These are phyloP conservation scores for Candida pseudoviswanathii DNA, from an alignment of 1,139 yeast species.

Conservation along the genomic window DNA sequence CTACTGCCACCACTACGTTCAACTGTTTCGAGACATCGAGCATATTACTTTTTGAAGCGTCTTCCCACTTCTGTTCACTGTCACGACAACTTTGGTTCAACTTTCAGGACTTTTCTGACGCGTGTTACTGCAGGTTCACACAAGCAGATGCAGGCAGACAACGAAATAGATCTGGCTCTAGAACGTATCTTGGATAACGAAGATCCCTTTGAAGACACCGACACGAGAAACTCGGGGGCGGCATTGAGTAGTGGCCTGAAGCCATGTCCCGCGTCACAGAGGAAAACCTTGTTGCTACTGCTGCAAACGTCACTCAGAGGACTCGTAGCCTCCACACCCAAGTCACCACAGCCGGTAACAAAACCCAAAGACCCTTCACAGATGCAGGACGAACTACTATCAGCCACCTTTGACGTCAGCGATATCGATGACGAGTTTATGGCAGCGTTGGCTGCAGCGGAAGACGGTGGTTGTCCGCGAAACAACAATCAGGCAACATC, in stretches of 20 bases:
- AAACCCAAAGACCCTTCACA: background rate
- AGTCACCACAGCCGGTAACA: background rate
- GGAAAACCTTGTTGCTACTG: background rate
- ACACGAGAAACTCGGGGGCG: background rate
- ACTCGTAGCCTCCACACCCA: background rate
- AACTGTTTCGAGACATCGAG: too few relatives aligned
- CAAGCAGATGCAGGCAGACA: background rate
- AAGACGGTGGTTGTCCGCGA: background rate
- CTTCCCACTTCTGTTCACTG: too few relatives aligned
- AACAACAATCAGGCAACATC: background rate
- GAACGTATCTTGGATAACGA: slow-evolving; percentile 1
- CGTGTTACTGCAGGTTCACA: background rate
- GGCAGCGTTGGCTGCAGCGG: slow-evolving; percentile 6
- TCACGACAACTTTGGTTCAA: too few relatives aligned
- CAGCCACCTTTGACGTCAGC: slow-evolving; percentile 7
- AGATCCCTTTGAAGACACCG: slow-evolving; percentile 3
- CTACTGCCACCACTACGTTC: too few relatives aligned
- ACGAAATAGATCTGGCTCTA: slow-evolving; percentile 4
- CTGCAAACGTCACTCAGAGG: background rate
- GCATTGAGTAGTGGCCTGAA: background rate
- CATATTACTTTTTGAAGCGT: too few relatives aligned
- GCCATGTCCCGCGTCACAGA: background rate
- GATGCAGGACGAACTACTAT: background rate
- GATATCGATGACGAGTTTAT: slow-evolving; percentile 8
- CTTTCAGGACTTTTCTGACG: too few relatives aligned